Conservation (phyloP, 2,329 filamentous ascomycete genomes). For the Aspergillus phoenicis region DNA sequence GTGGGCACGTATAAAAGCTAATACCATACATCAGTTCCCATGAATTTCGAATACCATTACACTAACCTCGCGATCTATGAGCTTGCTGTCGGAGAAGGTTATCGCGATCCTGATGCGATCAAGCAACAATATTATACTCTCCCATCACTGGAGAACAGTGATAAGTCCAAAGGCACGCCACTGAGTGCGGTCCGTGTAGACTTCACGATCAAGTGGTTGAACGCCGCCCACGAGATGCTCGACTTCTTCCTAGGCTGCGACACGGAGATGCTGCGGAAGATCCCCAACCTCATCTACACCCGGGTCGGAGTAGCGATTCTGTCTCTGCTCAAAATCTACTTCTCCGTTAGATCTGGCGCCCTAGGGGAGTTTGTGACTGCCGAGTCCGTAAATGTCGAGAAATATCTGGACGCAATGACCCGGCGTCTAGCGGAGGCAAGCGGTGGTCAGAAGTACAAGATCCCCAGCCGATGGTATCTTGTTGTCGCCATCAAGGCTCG, state of each 20-base stretch:
- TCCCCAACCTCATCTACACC: slow-evolving; percentile 39
- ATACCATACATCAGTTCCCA: slow-evolving; percentile 12
- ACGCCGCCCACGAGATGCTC: slow-evolving; percentile 37
- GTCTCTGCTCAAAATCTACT: slow-evolving; percentile 40
- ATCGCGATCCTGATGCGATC: slow-evolving; percentile 39
- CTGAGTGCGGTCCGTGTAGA: slow-evolving; percentile 40
- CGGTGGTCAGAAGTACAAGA: slow-evolving; percentile 35
- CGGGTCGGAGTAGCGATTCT: slow-evolving; percentile 36
- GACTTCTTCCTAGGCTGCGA: slow-evolving; percentile 37
- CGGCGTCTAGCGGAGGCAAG: slow-evolving; percentile 37
- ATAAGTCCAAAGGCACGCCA: slow-evolving; percentile 13
- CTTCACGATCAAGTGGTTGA: slow-evolving; percentile 43
- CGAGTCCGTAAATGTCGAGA: slow-evolving; percentile 33
- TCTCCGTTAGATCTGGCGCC: slow-evolving; percentile 33
- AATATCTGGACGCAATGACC: slow-evolving; percentile 35
- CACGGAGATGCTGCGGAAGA: slow-evolving; percentile 35
- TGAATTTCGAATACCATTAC: slow-evolving; percentile 23
- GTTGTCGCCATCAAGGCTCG: slow-evolving; percentile 36
- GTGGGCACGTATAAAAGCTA: neutral
- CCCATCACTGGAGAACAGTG: slow-evolving; percentile 27
- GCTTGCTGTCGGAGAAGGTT: slow-evolving; percentile 26
- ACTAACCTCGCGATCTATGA: slow-evolving; percentile 19
- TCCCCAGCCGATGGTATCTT: slow-evolving; percentile 38
- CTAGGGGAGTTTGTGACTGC: slow-evolving; percentile 36
- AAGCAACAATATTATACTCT: slow-evolving; percentile 38